These are phyloP conservation scores for Aspergillus felis DNA, from an alignment of 2,329 filamentous ascomycete species.

Conservation along the genomic window DNA sequence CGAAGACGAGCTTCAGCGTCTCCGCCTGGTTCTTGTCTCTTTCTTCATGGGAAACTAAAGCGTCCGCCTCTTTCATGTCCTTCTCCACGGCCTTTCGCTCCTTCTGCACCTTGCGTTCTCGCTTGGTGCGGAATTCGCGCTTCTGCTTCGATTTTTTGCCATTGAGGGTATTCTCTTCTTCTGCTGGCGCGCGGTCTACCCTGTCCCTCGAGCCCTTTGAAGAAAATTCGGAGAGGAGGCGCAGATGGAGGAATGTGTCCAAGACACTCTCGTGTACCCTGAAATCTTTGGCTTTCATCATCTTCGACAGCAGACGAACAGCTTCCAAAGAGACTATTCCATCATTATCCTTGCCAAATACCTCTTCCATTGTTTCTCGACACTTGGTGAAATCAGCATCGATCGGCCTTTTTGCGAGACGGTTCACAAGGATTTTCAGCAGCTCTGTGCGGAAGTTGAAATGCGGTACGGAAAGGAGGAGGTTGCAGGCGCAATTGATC, in stretches of 20 bases:
- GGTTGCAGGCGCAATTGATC: slow-evolving; percentile 76
- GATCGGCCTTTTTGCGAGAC: slow-evolving; percentile 68
- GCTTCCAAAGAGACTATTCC: slow-evolving; percentile 84
- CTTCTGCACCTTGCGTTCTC: slow-evolving; percentile 73
- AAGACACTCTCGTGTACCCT: slow-evolving; percentile 78
- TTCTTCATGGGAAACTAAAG: slow-evolving; percentile 85
- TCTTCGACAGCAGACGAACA: slow-evolving; percentile 78
- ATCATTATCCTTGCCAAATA: slow-evolving; percentile 86
- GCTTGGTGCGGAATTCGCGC: slow-evolving; percentile 84
- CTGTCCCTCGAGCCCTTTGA: slow-evolving; percentile 75
- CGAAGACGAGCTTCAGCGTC: slow-evolving; percentile 92
- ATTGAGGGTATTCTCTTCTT: slow-evolving; percentile 30
- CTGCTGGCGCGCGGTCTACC: slow-evolving; percentile 59
- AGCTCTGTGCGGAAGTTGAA: slow-evolving; percentile 95
- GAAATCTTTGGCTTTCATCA: slow-evolving; percentile 89
- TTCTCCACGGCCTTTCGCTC: slow-evolving; percentile 86
- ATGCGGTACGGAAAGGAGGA: slow-evolving; percentile 80
- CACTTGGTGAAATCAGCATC: slow-evolving; percentile 77
- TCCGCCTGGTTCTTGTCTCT: slow-evolving; percentile 92
- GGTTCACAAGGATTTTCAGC: slow-evolving; percentile 79
- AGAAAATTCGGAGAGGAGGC: slow-evolving; percentile 81
- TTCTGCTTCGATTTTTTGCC: slow-evolving; percentile 67
- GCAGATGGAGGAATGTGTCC: slow-evolving; percentile 86
- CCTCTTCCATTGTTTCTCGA: slow-evolving; percentile 69
- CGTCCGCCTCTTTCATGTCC: slow-evolving; percentile 89